Evolutionary conservation across 1,284 basidiomycete genomes (phyloP).

Genomic region (Leccinum proximum): DNA sequence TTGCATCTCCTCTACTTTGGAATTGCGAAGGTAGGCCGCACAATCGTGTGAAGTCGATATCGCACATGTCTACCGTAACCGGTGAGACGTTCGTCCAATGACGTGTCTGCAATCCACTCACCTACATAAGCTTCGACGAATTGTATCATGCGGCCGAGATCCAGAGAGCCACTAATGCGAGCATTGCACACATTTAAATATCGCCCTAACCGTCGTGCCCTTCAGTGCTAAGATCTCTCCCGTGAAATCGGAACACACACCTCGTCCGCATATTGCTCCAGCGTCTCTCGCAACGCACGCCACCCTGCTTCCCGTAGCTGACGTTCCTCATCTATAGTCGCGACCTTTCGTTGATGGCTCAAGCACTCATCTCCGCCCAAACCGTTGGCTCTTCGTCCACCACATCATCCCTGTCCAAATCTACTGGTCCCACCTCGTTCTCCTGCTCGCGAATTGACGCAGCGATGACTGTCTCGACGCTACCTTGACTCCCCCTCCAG

Average conservation of each 20-base stretch:
- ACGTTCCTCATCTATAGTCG: slow-evolving; percentile 49
- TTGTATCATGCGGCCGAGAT: slow-evolving; percentile 38
- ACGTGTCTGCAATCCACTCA: slow-evolving; percentile 25
- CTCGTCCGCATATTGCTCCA: slow-evolving; percentile 63
- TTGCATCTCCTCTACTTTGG: slow-evolving; percentile 45
- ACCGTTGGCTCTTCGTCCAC: slow-evolving; percentile 9
- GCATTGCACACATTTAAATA: slow-evolving; percentile 71
- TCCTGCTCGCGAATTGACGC: slow-evolving; percentile 34
- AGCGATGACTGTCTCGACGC: slow-evolving; percentile 65
- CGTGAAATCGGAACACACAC: slow-evolving; percentile 33
- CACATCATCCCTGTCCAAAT: slow-evolving; percentile 6
- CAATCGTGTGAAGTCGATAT: slow-evolving; percentile 54
- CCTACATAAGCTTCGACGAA: slow-evolving; percentile 74
- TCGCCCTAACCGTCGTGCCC: slow-evolving; percentile 50
- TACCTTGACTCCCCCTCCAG: slow-evolving; percentile 57
- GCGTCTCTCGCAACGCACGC: slow-evolving; percentile 48
- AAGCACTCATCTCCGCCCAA: slow-evolving; percentile 29
- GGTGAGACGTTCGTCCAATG: not conserved
- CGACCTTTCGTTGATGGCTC: slow-evolving; percentile 34
- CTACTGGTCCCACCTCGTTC: slow-evolving; percentile 11
- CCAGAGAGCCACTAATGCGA: slow-evolving; percentile 56
- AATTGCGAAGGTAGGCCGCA: slow-evolving; percentile 71
- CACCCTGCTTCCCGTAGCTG: slow-evolving; percentile 52
- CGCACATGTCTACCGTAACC: slow-evolving; percentile 49
- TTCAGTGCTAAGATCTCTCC: slow-evolving; percentile 2